Base-by-base conservation (phyloP, 1,139 yeast species). In the Zygotorulaspora mrakii region DNA sequence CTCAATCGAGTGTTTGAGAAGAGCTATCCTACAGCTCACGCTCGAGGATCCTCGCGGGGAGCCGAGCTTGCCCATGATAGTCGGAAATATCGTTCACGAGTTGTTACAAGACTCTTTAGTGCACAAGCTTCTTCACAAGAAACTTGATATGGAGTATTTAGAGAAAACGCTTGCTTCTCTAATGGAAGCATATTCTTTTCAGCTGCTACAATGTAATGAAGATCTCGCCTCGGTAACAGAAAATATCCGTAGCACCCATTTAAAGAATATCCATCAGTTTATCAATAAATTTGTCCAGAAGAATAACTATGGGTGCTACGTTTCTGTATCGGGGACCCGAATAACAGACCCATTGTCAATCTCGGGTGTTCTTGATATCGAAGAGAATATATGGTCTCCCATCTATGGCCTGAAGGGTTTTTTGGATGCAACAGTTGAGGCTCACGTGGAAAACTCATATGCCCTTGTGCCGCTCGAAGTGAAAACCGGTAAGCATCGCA, bases 331-430 rank as follows among this genome's bases (percentile, higher is more conserved):
- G 2, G 71, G 76, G 0, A 63, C 69, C 9, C 59, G 64, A 27
- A 63, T 66, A 32, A 64, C 66, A 13, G 63, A 74, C 1, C 61
- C 63, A 25, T 70, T 79, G 52, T 68, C 82, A 0, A 79, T 82
- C 1, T 70, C 75, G 10, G 78, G 82, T 40, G 76, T 87, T 4
- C 66, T 87, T 28, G 95, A 86, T 57, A 76, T 86, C 13, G 99
- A 91, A 60, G 97, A 91, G 55, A 85, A 82, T 52, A 79, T 91
- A 14, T 81, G 94, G 86, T 86, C 96, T 0, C 96, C 96, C 0
- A 74, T 77, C 56, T 88, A 74, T 67, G 99, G 99, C 0, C 65
- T 94, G n/a, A 79, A 86, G 49, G 99, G 99, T 1, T 77, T 82
- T 54, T 77, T 89, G 11, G 99, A 91, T 65, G 96, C 82, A 1